phyloP scores from a whole-genome alignment of 176 grass and related monocot genomes.

The Miscanthus lutarioriparius region DNA sequence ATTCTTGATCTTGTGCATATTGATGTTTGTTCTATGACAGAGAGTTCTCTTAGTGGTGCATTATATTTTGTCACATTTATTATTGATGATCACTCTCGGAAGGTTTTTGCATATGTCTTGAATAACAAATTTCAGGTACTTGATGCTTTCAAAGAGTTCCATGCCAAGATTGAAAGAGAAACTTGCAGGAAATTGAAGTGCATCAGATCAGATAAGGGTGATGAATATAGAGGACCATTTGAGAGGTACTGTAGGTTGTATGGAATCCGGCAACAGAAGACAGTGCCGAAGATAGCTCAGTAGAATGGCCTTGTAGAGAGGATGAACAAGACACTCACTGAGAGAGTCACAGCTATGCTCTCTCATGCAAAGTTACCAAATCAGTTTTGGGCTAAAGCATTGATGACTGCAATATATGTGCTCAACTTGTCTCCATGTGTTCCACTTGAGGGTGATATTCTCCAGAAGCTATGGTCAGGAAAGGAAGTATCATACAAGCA shows the following conservation, averaged over 20 bases:
- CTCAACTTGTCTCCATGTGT: not conserved
- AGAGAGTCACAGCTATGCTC: not conserved
- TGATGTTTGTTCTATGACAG: slow-evolving; percentile 20
- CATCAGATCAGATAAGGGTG: not conserved
- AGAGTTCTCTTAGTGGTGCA: not conserved
- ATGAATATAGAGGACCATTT: not conserved
- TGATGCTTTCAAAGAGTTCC: slow-evolving; percentile 15
- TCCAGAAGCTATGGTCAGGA: not conserved
- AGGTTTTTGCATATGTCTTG: slow-evolving; percentile 11
- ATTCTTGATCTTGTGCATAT: slow-evolving; percentile 29
- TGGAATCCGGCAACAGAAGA: not conserved
- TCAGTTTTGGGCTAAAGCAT: not conserved
- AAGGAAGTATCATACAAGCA: not conserved
- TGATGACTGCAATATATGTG: not conserved
- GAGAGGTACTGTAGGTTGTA: not conserved
- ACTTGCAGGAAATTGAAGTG: not conserved
- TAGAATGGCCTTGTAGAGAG: not conserved
- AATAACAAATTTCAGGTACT: slow-evolving; percentile 18
- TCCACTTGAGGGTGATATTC: not conserved
- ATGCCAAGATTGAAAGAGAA: slow-evolving; percentile 27
- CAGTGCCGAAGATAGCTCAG: not conserved
- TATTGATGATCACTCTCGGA: not conserved
- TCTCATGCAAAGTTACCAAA: not conserved
- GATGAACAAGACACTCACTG: not conserved
- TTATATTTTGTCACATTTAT: not conserved